Evolutionary conservation across 108 stramenopile species (phyloP).

Genomic region (Nitzschia inconspicua): DNA sequence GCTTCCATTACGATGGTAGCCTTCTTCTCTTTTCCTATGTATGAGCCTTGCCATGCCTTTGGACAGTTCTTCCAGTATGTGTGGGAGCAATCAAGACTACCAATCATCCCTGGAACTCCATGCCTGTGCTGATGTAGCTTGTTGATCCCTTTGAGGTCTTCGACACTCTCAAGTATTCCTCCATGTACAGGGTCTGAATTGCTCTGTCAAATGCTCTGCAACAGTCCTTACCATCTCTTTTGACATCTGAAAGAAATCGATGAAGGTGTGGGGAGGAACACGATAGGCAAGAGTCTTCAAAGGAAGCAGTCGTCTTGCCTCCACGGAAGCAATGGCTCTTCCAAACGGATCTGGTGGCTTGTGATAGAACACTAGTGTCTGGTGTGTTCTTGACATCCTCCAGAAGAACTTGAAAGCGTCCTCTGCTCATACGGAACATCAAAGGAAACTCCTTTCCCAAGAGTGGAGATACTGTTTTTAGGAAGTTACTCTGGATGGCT

Average conservation of each 20-base stretch:
- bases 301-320: conserved; percentile 2
- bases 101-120: conserved; percentile 8
- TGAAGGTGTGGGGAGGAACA: neutral
- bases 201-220: too few relatives aligned
- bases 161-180: conserved; percentile 9
- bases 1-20: conserved; percentile 15
- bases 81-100: conserved; percentile 12
- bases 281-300: conserved; percentile 13
- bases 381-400: neutral
- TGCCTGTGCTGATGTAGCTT: conserved; percentile 2
- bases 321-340: neutral
- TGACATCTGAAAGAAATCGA: conserved; percentile 15
- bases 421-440: too few relatives aligned
- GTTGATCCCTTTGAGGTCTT: conserved; percentile 3
- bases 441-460: too few relatives aligned
- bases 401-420: neutral
- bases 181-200: conserved; percentile 1
- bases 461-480: too few relatives aligned
- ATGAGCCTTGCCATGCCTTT: conserved; percentile 10
- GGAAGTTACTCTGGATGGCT: too few relatives aligned
- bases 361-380: neutral
- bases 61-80: conserved; percentile 15
- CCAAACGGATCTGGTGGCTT: neutral
- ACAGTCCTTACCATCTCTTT: neutral
- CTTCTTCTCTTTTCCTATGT: neutral